These are phyloP conservation scores for Gonapodya sp. DNA, from an alignment of 192 early-diverging fungal species.

Conservation along the genomic window DNA sequence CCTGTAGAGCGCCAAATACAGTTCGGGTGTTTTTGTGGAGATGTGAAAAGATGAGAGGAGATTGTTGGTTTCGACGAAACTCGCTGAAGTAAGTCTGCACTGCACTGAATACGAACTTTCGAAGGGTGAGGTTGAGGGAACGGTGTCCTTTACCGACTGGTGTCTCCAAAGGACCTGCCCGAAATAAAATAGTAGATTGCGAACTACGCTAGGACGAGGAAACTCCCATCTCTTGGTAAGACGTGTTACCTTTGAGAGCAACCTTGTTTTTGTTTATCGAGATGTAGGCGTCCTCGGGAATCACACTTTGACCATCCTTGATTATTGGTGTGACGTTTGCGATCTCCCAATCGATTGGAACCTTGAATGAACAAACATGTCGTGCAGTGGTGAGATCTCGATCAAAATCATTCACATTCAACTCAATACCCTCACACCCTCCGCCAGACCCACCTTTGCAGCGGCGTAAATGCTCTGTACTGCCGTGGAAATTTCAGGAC, in stretches of 20 bases:
- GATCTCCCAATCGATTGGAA: conserved; percentile 94
- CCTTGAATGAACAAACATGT: conserved; percentile 35
- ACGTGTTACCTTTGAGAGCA: conserved; percentile 80
- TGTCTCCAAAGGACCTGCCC: conserved; percentile 91
- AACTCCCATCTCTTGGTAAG: neutral
- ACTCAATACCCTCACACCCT: neutral
- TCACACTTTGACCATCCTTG: conserved; percentile 84
- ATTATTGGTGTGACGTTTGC: conserved; percentile 89
- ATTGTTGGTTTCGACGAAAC: neutral
- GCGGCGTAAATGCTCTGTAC: conserved; percentile 89
- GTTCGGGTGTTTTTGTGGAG: no score
- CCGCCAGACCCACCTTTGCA: conserved; percentile 44
- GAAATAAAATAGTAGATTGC: conserved; percentile 11
- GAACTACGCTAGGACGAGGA: conserved; percentile 4
- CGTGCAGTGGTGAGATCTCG: neutral
- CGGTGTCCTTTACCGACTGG: conserved; percentile 99
- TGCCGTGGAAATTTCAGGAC: conserved; percentile 90
- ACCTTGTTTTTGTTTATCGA: conserved; percentile 94
- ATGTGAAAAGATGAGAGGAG: no score
- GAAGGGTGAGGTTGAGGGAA: conserved; percentile 69
- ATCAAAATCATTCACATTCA: conserved; percentile 15
- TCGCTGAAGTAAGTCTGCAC: neutral
- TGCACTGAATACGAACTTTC: no score
- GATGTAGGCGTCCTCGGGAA: conserved; percentile 80
- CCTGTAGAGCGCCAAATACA: conserved; percentile 69